Conservation (phyloP, 1,284 basidiomycete species). For the Chiua sp. region DNA sequence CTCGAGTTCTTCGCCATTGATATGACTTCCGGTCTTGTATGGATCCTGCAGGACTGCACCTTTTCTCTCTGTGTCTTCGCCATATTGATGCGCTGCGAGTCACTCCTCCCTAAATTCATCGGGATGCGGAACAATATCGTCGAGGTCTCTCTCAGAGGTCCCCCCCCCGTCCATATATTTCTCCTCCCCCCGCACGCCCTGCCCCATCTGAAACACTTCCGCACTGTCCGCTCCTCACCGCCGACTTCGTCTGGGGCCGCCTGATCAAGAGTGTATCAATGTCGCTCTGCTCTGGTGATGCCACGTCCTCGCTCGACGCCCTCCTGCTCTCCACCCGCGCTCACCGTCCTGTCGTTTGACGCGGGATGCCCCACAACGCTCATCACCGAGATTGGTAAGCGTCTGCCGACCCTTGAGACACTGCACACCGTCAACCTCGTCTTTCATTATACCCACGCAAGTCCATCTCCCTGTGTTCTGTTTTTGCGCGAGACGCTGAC, state of each 20-base stretch:
- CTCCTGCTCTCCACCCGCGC: conserved; percentile 43
- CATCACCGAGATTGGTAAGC: conserved; percentile 49
- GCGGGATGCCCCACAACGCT: conserved; percentile 45
- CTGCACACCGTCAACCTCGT: conserved; percentile 60
- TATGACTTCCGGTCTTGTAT: conserved; percentile 42
- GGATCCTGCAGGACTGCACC: conserved; percentile 50
- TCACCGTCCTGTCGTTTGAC: conserved; percentile 66
- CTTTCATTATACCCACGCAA: conserved; percentile 48
- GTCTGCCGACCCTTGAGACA: conserved; percentile 56
- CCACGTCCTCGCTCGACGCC: conserved; percentile 46
- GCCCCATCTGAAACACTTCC: conserved; percentile 53
- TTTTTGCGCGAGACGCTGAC: neutral
- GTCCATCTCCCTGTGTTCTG: conserved; percentile 20
- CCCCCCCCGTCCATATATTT: conserved; percentile 40
- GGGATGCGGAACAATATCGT: conserved; percentile 51
- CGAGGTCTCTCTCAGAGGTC: conserved; percentile 60
- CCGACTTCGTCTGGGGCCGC: conserved; percentile 51
- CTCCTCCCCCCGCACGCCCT: conserved; percentile 47
- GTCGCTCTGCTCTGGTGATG: conserved; percentile 52
- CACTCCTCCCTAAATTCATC: conserved; percentile 55
- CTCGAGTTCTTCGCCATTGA: conserved; percentile 52
- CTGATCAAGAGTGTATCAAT: conserved; percentile 58
- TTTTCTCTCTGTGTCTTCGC: conserved; percentile 52
- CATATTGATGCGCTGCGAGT: conserved; percentile 57
- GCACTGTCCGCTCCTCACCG: conserved; percentile 58